These are phyloP conservation scores for Gilbertella persicaria DNA, from an alignment of 371 early-diverging fungal genomes.

Conservation along the genomic window DNA sequence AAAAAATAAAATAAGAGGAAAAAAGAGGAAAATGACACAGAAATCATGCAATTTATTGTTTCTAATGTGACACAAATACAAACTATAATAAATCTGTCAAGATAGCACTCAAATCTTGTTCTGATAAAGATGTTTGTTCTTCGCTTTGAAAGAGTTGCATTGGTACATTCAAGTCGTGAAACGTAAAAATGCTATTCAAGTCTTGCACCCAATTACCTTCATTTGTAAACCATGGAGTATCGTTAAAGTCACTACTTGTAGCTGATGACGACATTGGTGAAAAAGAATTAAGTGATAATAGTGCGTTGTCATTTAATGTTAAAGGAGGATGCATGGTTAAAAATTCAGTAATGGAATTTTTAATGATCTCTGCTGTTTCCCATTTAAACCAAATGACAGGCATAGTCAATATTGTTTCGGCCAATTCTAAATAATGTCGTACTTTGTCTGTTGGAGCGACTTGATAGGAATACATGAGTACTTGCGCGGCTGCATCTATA, in stretches of 20 bases:
- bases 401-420: conserved; percentile 1
- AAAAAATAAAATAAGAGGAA: conserved; percentile 2
- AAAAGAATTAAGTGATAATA: no score
- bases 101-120: neutral
- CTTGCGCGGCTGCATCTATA: conserved; percentile 11
- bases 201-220: conserved; percentile 15
- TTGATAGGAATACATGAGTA: conserved; percentile 20
- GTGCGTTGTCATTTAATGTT: no score
- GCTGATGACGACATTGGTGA: no score
- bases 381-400: conserved; percentile 12
- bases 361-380: conserved; percentile 5
- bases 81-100: conserved; percentile 8
- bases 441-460: conserved; percentile 1
- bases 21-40: conserved; percentile 1
- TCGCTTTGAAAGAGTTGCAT: neutral
- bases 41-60: conserved; percentile 6
- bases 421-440: conserved; percentile 14
- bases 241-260: neutral
- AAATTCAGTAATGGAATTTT: conserved; percentile 2
- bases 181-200: conserved; percentile 4
- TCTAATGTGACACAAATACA: conserved; percentile 1
- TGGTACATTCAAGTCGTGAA: neutral
- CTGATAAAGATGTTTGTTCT: neutral
- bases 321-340: neutral
- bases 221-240: conserved; percentile 5